These are phyloP conservation scores for Podospora didyma DNA, from an alignment of 495 filamentous ascomycete genomes.

Conservation along the genomic window DNA sequence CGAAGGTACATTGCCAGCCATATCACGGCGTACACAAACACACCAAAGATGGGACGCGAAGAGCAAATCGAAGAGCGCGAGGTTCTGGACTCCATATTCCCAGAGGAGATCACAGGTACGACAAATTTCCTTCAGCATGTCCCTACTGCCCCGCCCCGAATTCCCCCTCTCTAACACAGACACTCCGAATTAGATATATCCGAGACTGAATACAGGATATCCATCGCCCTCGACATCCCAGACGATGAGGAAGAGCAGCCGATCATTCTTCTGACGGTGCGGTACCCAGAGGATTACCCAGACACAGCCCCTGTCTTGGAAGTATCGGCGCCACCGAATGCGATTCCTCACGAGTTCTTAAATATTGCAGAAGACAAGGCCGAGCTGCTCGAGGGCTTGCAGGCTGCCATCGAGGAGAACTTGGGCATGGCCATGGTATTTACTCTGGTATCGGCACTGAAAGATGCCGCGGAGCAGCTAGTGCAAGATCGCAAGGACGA, in stretches of 20 bases:
- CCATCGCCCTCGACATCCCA: slow-evolving; percentile 72
- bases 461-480: slow-evolving; percentile 80
- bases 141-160: not conserved
- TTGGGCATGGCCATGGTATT: slow-evolving; percentile 99
- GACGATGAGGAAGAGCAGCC: slow-evolving; percentile 54
- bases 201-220: slow-evolving; percentile 79
- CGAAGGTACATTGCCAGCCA: too few relatives aligned
- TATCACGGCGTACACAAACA: too few relatives aligned
- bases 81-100: slow-evolving; percentile 96
- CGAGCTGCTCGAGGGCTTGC: slow-evolving; percentile 61
- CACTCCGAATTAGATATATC: slow-evolving; percentile 62
- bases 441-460: slow-evolving; percentile 78
- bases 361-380: slow-evolving; percentile 61
- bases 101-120: slow-evolving; percentile 90
- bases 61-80: slow-evolving; percentile 95
- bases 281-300: slow-evolving; percentile 83
- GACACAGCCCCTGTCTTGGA: slow-evolving; percentile 78
- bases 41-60: slow-evolving; percentile 74
- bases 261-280: slow-evolving; percentile 72
- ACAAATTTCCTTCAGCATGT: not conserved
- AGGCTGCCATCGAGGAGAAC: slow-evolving; percentile 76
- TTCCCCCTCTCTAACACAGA: not conserved
- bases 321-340: slow-evolving; percentile 65
- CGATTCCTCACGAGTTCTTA: slow-evolving; percentile 58
- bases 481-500: slow-evolving; percentile 62